Evolutionary conservation across 257 asterid species (phyloP).

Genomic region (Solanum stenotomum): DNA sequence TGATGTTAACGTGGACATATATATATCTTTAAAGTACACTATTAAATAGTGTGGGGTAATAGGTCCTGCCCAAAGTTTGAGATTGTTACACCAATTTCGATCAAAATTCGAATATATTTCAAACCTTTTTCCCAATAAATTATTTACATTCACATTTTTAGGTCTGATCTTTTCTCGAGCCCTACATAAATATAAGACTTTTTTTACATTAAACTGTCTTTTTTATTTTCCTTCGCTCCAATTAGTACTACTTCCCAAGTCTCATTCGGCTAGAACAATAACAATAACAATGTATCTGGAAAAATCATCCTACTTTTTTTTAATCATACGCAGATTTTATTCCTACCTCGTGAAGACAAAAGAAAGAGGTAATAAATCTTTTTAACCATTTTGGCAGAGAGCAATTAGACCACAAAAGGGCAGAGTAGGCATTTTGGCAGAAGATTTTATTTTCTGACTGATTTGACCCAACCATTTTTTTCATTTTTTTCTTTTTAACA

Average conservation of each 20-base stretch:
- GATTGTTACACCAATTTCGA: no score
- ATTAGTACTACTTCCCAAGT: neutral
- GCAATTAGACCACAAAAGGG: neutral
- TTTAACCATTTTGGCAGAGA: neutral
- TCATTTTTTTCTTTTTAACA: neutral
- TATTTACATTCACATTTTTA: neutral
- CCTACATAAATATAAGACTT: neutral
- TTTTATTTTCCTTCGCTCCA: neutral
- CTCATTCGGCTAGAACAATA: neutral
- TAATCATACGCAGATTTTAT: no score
- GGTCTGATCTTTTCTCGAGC: neutral
- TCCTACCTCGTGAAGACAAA: neutral
- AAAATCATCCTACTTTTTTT: no score
- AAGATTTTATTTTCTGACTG: constrained; percentile 35
- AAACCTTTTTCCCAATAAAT: no score
- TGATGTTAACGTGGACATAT: no score
- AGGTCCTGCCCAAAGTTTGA: no score
- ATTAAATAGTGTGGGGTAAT: no score
- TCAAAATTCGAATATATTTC: no score
- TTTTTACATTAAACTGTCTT: neutral
- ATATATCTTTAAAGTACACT: no score
- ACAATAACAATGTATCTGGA: no score
- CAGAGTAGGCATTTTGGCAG: constrained; percentile 21
- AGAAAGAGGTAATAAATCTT: neutral
- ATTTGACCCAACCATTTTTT: constrained; percentile 48